Percentiles rank a stretch among this genome's conserved stretches.
Evolutionary conservation across 2,329 filamentous ascomycete species (phyloP).

Genomic region (Fusarium veterinarium): DNA sequence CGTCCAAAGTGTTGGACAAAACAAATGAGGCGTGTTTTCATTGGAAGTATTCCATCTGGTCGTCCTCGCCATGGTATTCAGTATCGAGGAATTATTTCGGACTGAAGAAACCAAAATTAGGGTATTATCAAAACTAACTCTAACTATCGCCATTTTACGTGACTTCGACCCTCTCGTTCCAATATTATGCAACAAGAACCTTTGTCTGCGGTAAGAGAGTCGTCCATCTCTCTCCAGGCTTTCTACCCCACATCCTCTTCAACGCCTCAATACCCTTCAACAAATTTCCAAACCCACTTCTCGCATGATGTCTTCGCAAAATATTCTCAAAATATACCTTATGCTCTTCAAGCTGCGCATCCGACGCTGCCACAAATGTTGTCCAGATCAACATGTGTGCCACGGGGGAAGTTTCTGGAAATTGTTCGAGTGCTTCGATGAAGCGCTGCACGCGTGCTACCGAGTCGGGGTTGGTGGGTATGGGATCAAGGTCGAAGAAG

Average conservation of each 20-base stretch:
- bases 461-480: conserved; percentile 6
- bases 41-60: background rate
- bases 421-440: conserved; percentile 36
- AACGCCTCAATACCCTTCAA: conserved; percentile 38
- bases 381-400: conserved; percentile 46
- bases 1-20: background rate
- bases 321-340: conserved; percentile 39
- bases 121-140: conserved; percentile 12
- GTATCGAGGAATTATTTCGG: background rate
- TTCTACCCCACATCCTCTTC: conserved; percentile 40
- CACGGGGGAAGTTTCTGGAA: conserved; percentile 35
- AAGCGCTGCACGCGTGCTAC: conserved; percentile 41
- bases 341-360: conserved; percentile 42
- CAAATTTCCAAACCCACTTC: conserved; percentile 43
- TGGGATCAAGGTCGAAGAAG: conserved; percentile 11
- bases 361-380: conserved; percentile 43
- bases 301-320: conserved; percentile 26
- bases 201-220: conserved; percentile 38
- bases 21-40: accelerated
- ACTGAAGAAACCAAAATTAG: background rate
- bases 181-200: conserved; percentile 45
- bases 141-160: background rate
- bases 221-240: conserved; percentile 42
- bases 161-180: accelerated
- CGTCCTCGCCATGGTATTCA: too few relatives aligned